Evolutionary conservation across 108 stramenopile genomes (phyloP), one percentile per base, ranked within the genome.

Genomic region (Cyclotella cryptica): DNA sequence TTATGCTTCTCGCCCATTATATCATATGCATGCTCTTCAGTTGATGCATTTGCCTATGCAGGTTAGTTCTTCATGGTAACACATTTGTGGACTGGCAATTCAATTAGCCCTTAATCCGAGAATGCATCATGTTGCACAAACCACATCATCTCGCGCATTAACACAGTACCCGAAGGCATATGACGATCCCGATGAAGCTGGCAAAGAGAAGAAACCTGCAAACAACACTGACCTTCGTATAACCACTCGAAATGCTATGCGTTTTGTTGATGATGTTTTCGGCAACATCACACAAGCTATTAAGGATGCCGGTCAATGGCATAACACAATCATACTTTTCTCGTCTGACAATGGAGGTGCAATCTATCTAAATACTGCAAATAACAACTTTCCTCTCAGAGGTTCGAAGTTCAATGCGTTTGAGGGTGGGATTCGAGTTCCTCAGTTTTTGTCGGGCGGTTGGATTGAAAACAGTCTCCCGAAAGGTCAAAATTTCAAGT

Each of bases 241-340:
- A 7, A 49, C 47, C 47, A 49, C 47, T n/a, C 15, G n/a, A n/a
- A 49, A 49, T 49, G 47, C 47, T 49, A n/a, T 49, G 47, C 47
- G 47, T n/a, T 49, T 49, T 49, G n/a, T 49, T 49, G 47, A 49
- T 49, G 47, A 49, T n/a, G n/a, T 49, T 49, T 49, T 49, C n/a
- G 47, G 47, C n/a, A 49, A 49, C 47, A 49, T 49, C 47, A 49
- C 47, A n/a, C 47, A 49, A 49, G 47, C 47, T n/a, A 3, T 49
- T 9, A 49, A 49, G n/a, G 47, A 49, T 49, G 47, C 47, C n/a
- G 47, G 47, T n/a, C 47, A 49, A 49, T 49, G 47, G 47, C 18
- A 49, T 9, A 49, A 49, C 47, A 49, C 47, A n/a, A 49, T 49
- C n/a, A n/a, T 49, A n/a, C n/a, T 49, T 3, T 49, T 49, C n/a